phyloP scores from a whole-genome alignment of 257 asterid species.

The Plectranthus barbatus region DNA sequence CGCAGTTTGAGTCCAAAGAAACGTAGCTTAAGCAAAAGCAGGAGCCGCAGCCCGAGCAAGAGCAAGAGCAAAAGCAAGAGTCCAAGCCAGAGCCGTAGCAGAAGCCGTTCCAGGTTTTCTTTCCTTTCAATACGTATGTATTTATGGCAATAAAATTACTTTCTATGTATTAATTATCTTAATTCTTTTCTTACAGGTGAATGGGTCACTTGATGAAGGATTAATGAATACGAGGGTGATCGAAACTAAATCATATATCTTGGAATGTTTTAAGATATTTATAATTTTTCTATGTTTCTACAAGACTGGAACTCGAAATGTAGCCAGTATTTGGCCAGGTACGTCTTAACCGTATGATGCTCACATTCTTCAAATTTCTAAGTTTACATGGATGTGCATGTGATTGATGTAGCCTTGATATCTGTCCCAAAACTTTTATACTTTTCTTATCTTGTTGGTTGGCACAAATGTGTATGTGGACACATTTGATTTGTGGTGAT shows the following conservation, averaged over 20 bases:
- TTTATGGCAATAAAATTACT: background rate
- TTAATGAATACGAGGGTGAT: background rate
- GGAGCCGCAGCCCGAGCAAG: slow-evolving; percentile 45
- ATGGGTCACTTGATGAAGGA: slow-evolving; percentile 1
- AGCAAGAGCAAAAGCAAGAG: slow-evolving; percentile 49
- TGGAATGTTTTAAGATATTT: background rate
- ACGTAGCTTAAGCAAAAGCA: background rate
- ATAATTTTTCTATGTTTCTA: background rate
- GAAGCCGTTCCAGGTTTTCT: slow-evolving; percentile 60
- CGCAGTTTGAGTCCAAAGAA: slow-evolving; percentile 25
- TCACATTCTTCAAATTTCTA: background rate
- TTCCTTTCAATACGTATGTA: background rate
- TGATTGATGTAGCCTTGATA: background rate
- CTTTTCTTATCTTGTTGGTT: background rate
- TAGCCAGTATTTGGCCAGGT: background rate
- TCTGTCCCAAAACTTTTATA: background rate
- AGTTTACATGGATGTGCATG: too few species aligned
- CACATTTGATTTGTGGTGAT: slow-evolving; percentile 6
- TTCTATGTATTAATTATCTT: background rate
- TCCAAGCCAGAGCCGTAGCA: slow-evolving; percentile 60
- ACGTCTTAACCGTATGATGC: too few species aligned
- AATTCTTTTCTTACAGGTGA: slow-evolving; percentile 26
- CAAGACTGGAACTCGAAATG: background rate
- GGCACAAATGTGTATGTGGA: background rate
- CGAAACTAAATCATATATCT: background rate